Base-by-base conservation (phyloP, 805 yeast genomes). In the Pichia deserticola region DNA sequence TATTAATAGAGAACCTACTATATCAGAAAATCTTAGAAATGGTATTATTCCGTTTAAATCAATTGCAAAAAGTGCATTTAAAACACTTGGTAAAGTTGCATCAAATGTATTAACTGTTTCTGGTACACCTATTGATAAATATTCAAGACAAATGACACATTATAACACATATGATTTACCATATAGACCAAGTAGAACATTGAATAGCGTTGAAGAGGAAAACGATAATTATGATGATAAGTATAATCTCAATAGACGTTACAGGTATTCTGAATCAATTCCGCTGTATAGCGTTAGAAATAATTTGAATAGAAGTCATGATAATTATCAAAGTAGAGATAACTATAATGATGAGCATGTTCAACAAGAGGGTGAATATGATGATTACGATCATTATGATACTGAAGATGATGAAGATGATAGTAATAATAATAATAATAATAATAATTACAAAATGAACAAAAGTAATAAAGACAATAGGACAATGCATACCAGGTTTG, bases 1-100 rank as follows among this genome's bases (percentile, higher is more conserved):
- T 8, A 9, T 42, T 20, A 30, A 42, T 10, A 44, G 47, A 13
- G 37, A 44, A 27, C 52, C 49, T 9, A 48, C 54, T 1, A 51
- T 51, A 33, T 27, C 43, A 11, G 47, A 49, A n/a, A 36, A 49
- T 33, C 12, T 51, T 13, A 44, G 27, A 40, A 38, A 45, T 6
- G 54, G 52, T 41, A 30, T 25, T 40, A 41, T 51, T 30, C 52
- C 51, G 33, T 51, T 48, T 45, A 7, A 12, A 6, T 28, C 37
- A 8, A 49, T 51, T 38, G 47, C 42, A 10, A n/a, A 38, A 7
- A 36, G 37, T n/a, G 8, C 47, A 2, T 43, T 40, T 28, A 44
- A 35, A 35, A 28, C 42, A 12, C 33, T 43, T 35, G 54, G 49
- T 7, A 42, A 44, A 13, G 37, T 46, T 32, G 53, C 45, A 29